Evolutionary conservation across 257 asterid genomes (phyloP), one percentile per base, ranked within the genome.

Genomic region (Ilex aquifolium): DNA sequence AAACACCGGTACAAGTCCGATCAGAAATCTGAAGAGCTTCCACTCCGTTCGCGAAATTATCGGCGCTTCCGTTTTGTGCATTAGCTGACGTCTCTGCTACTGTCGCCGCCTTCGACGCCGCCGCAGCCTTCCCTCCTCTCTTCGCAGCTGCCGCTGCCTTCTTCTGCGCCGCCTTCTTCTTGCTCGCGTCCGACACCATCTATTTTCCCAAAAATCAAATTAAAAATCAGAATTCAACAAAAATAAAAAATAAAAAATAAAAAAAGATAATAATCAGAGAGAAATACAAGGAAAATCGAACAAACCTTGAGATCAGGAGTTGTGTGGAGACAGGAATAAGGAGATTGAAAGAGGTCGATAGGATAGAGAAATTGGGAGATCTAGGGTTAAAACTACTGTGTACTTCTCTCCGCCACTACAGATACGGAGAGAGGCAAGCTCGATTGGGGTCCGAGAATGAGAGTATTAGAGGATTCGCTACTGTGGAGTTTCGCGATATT

Each of bases 111-210:
- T 44, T 8, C 6, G 67, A 4, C 5, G 68, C 10, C 4, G 62
- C 54, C 11, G 57, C 27, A 53, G 57, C 27, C 30, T 10, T 27
- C 57, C 15, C 15, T 4, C 57, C 57, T 53, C 57, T 27, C 15
- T 27, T n/a, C 57, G 14, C 15, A 4, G 30, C 57, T 4, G 57
- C 57, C 57, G 57, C 57, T 2, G 57, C 57, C 57, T 53, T 53
- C 57, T 53, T 53, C 31, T 53, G 57, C 30, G 57, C 57, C 57
- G 57, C 57, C 57, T 53, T 53, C 57, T 53, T 53, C 30, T 53
- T 53, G 57, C 30, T 53, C 30, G 57, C 57, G 27, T 53, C 57
- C 27, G 57, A 53, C 8, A 53, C 57, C 57, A 53, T 53, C 31
- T 53, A 21, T 4, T 13, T 58, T 32, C 40, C 62, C n/a, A 58